Evolutionary conservation across 2,329 filamentous ascomycete species (phyloP).

Genomic region (Colletotrichum navitas): DNA sequence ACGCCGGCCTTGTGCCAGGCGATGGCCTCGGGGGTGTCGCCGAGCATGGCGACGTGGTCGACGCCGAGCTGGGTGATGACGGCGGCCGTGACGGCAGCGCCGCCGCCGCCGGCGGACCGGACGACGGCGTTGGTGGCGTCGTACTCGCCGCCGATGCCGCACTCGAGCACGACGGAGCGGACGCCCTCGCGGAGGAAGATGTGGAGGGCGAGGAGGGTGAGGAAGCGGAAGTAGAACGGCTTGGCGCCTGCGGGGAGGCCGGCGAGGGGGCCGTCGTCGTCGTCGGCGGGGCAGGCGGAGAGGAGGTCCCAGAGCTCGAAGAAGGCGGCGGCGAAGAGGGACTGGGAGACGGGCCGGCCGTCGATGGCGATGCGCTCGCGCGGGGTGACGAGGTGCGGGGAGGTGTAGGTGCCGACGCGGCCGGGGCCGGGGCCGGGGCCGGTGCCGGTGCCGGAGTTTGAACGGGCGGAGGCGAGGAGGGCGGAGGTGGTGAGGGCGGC

Average conservation of each 20-base stretch:
- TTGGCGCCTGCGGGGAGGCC: conserved; percentile 53
- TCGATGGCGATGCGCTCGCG: conserved; percentile 76
- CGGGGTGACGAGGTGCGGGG: conserved; percentile 76
- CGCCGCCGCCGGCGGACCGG: conserved; percentile 50
- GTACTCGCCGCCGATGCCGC: conserved; percentile 75
- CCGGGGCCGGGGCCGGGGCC: conserved; percentile 38
- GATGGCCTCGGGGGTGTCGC: conserved; percentile 73
- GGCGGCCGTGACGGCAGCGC: conserved; percentile 64
- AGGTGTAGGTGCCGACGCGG: conserved; percentile 82
- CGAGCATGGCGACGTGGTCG: conserved; percentile 75
- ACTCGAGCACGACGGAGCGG: conserved; percentile 74
- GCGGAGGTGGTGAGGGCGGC: conserved; percentile 77
- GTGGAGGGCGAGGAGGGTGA: conserved; percentile 77
- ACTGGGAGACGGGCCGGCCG: conserved; percentile 67
- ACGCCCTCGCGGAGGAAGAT: conserved; percentile 74
- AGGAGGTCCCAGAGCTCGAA: conserved; percentile 76
- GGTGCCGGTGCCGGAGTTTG: background rate
- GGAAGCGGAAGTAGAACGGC: conserved; percentile 71
- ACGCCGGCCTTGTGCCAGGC: conserved; percentile 83
- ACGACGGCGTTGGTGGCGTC: conserved; percentile 74
- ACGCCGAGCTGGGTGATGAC: conserved; percentile 77
- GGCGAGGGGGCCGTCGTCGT: conserved; percentile 42
- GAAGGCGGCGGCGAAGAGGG: conserved; percentile 73
- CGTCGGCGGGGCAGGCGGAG: conserved; percentile 49
- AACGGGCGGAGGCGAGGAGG: conserved; percentile 58